These are phyloP conservation scores for Scedosporium boydii DNA, from an alignment of 2,329 filamentous ascomycete genomes.

Conservation along the genomic window DNA sequence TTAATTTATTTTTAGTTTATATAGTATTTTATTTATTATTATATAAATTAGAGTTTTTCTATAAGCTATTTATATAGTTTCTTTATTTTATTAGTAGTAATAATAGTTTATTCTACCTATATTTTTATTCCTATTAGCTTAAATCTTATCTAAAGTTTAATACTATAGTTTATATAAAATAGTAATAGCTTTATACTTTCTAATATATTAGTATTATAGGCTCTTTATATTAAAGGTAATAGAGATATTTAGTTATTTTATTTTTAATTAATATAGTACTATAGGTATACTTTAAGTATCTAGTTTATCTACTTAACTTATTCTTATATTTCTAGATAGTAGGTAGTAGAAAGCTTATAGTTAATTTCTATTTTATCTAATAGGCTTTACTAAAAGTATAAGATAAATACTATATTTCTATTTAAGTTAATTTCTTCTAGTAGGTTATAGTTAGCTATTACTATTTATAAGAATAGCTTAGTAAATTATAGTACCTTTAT, in stretches of 20 bases:
- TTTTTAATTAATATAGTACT: constrained; percentile 7
- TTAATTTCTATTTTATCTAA: not conserved
- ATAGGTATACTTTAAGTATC: not conserved
- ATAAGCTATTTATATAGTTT: not conserved
- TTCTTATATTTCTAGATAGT: too few relatives aligned
- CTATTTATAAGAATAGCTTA: not conserved
- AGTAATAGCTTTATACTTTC: too few relatives aligned
- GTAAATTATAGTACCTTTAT: not conserved
- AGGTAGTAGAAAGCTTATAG: too few relatives aligned
- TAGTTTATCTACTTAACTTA: constrained; percentile 4
- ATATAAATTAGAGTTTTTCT: not conserved
- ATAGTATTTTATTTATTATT: not conserved
- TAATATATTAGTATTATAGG: not conserved
- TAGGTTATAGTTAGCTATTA: not conserved
- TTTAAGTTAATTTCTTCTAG: not conserved
- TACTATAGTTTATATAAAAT: too few relatives aligned
- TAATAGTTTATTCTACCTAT: too few relatives aligned
- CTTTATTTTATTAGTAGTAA: too few relatives aligned
- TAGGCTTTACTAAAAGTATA: not conserved
- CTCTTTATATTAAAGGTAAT: not conserved
- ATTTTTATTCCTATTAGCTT: too few relatives aligned
- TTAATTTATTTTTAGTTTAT: not conserved
- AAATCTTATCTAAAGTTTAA: too few relatives aligned
- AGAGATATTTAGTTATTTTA: too few relatives aligned
- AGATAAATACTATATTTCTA: not conserved